Evolutionary conservation across 768 basidiomycete species (phyloP).

Genomic region (Pilatotrama ljubarskyi): DNA sequence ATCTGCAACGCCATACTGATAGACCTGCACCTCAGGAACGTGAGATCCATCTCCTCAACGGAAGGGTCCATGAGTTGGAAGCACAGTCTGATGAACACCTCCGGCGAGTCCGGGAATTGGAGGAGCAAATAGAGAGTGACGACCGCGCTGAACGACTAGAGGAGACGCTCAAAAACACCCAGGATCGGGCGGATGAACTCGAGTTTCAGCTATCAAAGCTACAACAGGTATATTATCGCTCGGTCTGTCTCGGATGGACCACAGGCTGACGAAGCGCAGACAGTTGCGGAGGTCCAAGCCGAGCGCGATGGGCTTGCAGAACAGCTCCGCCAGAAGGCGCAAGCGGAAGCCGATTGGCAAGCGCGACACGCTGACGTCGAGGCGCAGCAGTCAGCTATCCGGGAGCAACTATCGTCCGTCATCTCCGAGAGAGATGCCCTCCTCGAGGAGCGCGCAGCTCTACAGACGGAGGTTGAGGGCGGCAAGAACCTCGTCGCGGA

Average conservation of each 20-base stretch:
- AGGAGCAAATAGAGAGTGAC: slow-evolving; percentile 82
- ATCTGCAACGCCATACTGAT: neutral
- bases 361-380: slow-evolving; percentile 49
- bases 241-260: too few species aligned
- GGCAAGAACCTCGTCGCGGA: slow-evolving; percentile 49
- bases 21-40: slow-evolving; percentile 55
- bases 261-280: slow-evolving; percentile 38
- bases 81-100: slow-evolving; percentile 54
- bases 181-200: slow-evolving; percentile 79
- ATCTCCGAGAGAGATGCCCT: slow-evolving; percentile 51
- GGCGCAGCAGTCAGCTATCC: slow-evolving; percentile 39
- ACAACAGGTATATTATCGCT: slow-evolving; percentile 57
- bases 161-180: slow-evolving; percentile 70
- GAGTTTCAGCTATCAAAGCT: slow-evolving; percentile 80
- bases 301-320: slow-evolving; percentile 60
- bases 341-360: slow-evolving; percentile 50
- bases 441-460: slow-evolving; percentile 47
- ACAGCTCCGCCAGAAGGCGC: slow-evolving; percentile 42
- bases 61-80: slow-evolving; percentile 51
- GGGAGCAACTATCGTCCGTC: slow-evolving; percentile 45
- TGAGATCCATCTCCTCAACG: slow-evolving; percentile 66
- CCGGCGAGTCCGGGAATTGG: slow-evolving; percentile 65
- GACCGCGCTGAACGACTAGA: slow-evolving; percentile 79
- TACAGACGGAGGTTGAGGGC: slow-evolving; percentile 49
- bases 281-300: slow-evolving; percentile 53